These are phyloP conservation scores for Carex sylvatica DNA, from an alignment of 202 grass and related monocot genomes.

Conservation along the genomic window DNA sequence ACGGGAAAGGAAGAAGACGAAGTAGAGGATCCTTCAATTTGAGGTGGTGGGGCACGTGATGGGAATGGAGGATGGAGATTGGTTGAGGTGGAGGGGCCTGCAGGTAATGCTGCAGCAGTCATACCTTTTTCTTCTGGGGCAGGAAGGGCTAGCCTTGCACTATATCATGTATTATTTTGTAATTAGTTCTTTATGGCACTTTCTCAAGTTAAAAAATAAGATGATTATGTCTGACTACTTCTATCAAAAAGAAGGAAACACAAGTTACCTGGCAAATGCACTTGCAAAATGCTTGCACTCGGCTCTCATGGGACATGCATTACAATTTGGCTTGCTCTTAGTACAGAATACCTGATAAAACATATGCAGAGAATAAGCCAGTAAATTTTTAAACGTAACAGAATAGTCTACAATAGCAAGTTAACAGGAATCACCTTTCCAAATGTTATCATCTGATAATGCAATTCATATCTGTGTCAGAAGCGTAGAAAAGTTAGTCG, in stretches of 20 bases:
- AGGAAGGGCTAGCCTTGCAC: slow-evolving; percentile 78
- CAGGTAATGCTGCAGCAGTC: slow-evolving; percentile 21
- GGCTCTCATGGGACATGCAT: slow-evolving; percentile 79
- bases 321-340: slow-evolving; percentile 83
- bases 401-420: slow-evolving; percentile 7
- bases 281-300: slow-evolving; percentile 89
- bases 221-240: background rate
- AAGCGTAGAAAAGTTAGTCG: slow-evolving; percentile 7
- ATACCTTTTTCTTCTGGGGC: slow-evolving; percentile 58
- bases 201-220: background rate
- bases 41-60: background rate
- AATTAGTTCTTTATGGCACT: background rate
- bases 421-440: slow-evolving; percentile 51
- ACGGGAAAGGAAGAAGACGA: background rate
- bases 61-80: slow-evolving; percentile 21
- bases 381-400: background rate
- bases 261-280: slow-evolving; percentile 73
- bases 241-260: background rate
- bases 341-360: slow-evolving; percentile 65
- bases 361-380: slow-evolving; percentile 27
- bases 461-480: slow-evolving; percentile 58
- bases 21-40: background rate
- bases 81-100: background rate
- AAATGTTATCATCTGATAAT: slow-evolving; percentile 94
- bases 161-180: slow-evolving; percentile 35